Conservation (phyloP, 352 stramenopile species). For the Phytophthora cryptogea region DNA sequence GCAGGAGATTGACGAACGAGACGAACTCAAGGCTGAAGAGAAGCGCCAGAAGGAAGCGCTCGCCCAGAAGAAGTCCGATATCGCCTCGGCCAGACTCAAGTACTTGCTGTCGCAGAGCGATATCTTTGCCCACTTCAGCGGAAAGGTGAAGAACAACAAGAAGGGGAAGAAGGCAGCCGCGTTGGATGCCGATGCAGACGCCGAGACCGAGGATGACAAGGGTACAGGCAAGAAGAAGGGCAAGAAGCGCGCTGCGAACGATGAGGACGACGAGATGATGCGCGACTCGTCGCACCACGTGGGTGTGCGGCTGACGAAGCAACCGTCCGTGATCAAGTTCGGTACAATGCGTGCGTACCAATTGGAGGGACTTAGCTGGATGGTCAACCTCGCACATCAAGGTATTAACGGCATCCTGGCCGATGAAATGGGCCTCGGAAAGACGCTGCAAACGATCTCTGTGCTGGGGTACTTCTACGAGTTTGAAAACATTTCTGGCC, state of each 20-base stretch:
- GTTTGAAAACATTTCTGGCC: slow-evolving; percentile 85
- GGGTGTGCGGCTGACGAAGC: slow-evolving; percentile 91
- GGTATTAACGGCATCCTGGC: slow-evolving; percentile 98
- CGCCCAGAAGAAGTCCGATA: slow-evolving; percentile 76
- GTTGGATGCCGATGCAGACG: slow-evolving; percentile 53
- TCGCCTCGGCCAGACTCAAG: slow-evolving; percentile 86
- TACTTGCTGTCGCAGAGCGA: slow-evolving; percentile 97
- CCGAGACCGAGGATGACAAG: slow-evolving; percentile 76
- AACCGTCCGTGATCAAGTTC: slow-evolving; percentile 92
- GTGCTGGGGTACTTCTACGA: slow-evolving; percentile 85
- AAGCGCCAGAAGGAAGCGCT: slow-evolving; percentile 81
- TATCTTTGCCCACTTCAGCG: slow-evolving; percentile 98
- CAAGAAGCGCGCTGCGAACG: slow-evolving; percentile 88
- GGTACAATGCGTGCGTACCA: slow-evolving; percentile 98
- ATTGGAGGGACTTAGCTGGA: slow-evolving; percentile 98
- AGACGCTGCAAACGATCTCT: slow-evolving; percentile 95
- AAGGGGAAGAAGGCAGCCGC: slow-evolving; percentile 27
- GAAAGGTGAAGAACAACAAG: slow-evolving; percentile 81
- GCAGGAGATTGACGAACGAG: slow-evolving; percentile 66
- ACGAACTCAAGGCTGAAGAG: slow-evolving; percentile 79
- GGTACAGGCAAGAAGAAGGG: slow-evolving; percentile 40
- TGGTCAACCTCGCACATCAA: slow-evolving; percentile 98
- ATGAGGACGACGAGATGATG: slow-evolving; percentile 74
- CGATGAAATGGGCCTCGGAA: slow-evolving; percentile 98
- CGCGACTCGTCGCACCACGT: slow-evolving; percentile 65